A percentile compares a stretch with the other conserved stretches of the same genome.
Conservation (phyloP, 2,329 filamentous ascomycete species). For the Cordyceps javanica region DNA sequence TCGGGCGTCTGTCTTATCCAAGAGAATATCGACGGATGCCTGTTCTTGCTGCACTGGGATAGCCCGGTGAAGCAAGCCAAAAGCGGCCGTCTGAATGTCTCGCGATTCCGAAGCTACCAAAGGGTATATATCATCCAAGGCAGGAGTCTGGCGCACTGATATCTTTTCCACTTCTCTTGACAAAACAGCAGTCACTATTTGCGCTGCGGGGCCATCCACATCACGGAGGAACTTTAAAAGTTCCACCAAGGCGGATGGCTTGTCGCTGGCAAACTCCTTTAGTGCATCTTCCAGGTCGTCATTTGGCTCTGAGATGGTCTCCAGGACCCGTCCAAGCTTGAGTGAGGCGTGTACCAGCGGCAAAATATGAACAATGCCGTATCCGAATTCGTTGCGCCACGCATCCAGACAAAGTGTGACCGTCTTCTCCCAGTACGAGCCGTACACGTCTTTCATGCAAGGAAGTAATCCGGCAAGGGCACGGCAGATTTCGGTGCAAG, state of each 20-base stretch:
- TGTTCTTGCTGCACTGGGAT: conserved; percentile 75
- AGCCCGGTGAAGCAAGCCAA: conserved; percentile 71
- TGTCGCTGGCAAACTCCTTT: conserved; percentile 48
- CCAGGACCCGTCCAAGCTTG: conserved; percentile 60
- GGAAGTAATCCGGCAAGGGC: conserved; percentile 59
- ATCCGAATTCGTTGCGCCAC: conserved; percentile 45
- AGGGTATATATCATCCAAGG: conserved; percentile 64
- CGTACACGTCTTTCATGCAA: conserved; percentile 74
- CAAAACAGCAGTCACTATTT: conserved; percentile 70
- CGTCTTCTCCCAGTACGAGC: conserved; percentile 72
- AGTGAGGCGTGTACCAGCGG: conserved; percentile 67
- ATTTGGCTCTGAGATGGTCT: conserved; percentile 64
- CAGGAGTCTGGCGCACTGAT: conserved; percentile 53
- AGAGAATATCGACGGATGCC: conserved; percentile 67
- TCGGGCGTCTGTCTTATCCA: conserved; percentile 65
- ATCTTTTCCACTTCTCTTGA: conserved; percentile 62
- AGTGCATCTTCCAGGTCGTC: conserved; percentile 79
- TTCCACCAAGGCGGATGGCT: conserved; percentile 53
- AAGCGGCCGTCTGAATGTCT: conserved; percentile 73
- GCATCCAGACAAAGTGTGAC: conserved; percentile 52
- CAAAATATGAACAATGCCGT: conserved; percentile 41
- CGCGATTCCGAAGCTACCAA: conserved; percentile 70
- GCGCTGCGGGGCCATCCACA: conserved; percentile 55
- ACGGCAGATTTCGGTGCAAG: conserved; percentile 49
- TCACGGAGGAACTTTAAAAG: conserved; percentile 52